Conservation (phyloP, 2,329 filamentous ascomycete species). For the Xylaria multiplex region DNA sequence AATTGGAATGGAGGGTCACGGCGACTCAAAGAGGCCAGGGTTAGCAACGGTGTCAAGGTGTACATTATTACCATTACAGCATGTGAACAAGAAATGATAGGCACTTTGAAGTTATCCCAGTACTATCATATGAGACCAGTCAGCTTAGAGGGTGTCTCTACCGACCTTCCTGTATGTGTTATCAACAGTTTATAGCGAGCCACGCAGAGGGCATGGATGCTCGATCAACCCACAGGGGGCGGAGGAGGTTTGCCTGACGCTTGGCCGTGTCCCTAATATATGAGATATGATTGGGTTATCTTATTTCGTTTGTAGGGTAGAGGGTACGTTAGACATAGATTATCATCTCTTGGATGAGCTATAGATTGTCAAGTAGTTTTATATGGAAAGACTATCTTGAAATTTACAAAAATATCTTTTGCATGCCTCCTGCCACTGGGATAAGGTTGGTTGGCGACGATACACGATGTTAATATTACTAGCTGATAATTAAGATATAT, state of each 20-base stretch:
- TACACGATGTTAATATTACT: too few relatives aligned
- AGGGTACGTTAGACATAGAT: constrained; percentile 11
- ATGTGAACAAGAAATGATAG: constrained; percentile 42
- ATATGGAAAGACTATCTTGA: too few relatives aligned
- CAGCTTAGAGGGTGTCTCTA: neutral
- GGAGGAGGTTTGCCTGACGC: neutral
- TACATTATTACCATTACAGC: constrained; percentile 50
- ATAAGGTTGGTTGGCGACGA: neutral
- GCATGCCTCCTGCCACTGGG: neutral
- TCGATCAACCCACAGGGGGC: neutral
- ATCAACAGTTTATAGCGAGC: constrained; percentile 1
- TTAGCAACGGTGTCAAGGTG: constrained; percentile 50
- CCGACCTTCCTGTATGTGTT: neutral
- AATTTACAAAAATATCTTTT: too few relatives aligned
- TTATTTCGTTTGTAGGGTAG: neutral
- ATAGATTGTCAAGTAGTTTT: constrained; percentile 1
- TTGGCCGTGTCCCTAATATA: neutral
- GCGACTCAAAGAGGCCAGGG: constrained; percentile 34
- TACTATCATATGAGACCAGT: constrained; percentile 6
- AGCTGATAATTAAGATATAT: too few relatives aligned
- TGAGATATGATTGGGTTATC: neutral
- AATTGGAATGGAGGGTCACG: constrained; percentile 33
- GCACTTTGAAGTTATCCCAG: constrained; percentile 19
- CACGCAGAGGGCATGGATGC: neutral
- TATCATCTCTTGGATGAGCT: constrained; percentile 5